Evolutionary conservation across 208 protist species (phyloP), one percentile per base, ranked within the genome.

Genomic region (Sergeia podlipaevii): DNA sequence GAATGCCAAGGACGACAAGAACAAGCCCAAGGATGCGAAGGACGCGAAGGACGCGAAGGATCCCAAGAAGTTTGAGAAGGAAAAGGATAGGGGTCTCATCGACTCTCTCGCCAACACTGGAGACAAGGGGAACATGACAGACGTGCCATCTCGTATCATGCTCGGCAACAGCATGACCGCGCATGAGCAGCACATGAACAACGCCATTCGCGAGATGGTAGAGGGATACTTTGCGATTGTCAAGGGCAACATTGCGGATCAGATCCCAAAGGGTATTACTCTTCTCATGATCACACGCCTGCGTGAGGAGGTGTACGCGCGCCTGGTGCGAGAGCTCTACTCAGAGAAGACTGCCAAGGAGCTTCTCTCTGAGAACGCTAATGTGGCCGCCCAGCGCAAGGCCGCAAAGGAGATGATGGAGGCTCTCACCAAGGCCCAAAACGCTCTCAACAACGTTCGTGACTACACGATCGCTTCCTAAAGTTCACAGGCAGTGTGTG

Each of bases 221-320:
- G 85, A 91, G 71, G 85, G 84, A 27, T 97, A 98, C 74, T 97
- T 97, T 42, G 57, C 59, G 5, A 93, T 97, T 61, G 80, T 97
- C 37, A 91, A 95, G 65, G 84, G 81, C 34, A 95, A 88, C 76
- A 79, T 98, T 18, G 58, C 80, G 33, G 97, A 99, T 61, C 80
- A 91, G 55, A 93, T 99, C 6, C 98, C 98, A 34, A 99, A 99
- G 78, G 87, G 93, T 20, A 98, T 99, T 47, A 98, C 98, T 51
- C 85, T 98, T 52, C 97, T 99, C 45, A 89, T 99, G 59, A 98
- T 99, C 43, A 94, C 97, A 10, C 79, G 87, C 1, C 60, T 94
- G 54, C 85, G 89, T 2, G 76, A 86, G 49, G 78, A 94, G 51
- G 77, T 99, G 17, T 97, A 99, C 63, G 93, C 85, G n/a, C 80